phyloP scores from a whole-genome alignment of 1,139 yeast species.

The Pichia sp. region DNA sequence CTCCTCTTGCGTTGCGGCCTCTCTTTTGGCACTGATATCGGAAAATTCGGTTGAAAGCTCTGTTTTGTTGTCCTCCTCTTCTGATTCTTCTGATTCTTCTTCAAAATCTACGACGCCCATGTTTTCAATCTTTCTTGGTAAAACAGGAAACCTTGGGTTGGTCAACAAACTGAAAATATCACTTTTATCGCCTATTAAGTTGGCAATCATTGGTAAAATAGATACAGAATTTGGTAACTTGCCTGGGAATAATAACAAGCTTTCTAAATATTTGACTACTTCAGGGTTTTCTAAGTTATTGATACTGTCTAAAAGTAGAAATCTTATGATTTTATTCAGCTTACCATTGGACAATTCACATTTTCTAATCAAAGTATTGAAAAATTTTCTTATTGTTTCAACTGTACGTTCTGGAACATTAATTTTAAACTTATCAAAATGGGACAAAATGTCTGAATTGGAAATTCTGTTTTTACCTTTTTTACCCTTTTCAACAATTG shows the following conservation, averaged over 20 bases:
- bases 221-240: constrained; percentile 20
- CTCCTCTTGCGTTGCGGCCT: too few species aligned
- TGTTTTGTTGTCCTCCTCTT: constrained; percentile 1
- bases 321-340: constrained; percentile 53
- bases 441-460: constrained; percentile 64
- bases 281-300: constrained; percentile 20
- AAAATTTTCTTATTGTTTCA: constrained; percentile 37
- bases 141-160: constrained; percentile 74
- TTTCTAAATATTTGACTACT: constrained; percentile 36
- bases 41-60: background rate
- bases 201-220: constrained; percentile 60
- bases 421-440: constrained; percentile 45
- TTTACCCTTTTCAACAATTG: constrained; percentile 18
- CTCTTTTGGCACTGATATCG: too few species aligned
- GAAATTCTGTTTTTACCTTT: constrained; percentile 31
- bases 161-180: constrained; percentile 45
- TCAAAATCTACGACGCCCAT: background rate
- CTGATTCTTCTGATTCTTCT: constrained; percentile 8
- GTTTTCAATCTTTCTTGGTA: constrained; percentile 9
- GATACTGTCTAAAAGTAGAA: constrained; percentile 15
- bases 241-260: constrained; percentile 58
- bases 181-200: constrained; percentile 33
- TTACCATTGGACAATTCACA: constrained; percentile 54
- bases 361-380: constrained; percentile 39
- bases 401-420: constrained; percentile 35